Percentiles rank a stretch among this genome's conserved stretches.
These are phyloP conservation scores for Lentithecium fluviatile DNA, from an alignment of 495 filamentous ascomycete genomes.

Conservation along the genomic window DNA sequence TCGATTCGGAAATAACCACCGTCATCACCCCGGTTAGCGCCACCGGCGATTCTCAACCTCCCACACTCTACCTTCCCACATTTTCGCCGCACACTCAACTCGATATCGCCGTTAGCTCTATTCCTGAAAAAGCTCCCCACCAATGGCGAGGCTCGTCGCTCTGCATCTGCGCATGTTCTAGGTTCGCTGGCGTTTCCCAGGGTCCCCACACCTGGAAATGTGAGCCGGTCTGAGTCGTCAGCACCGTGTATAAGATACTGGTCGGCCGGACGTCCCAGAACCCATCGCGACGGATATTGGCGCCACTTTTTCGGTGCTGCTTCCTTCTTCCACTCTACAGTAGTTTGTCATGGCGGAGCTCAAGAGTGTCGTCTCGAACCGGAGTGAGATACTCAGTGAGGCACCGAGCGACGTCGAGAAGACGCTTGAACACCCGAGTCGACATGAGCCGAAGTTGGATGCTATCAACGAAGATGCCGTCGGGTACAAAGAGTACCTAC, in stretches of 20 bases:
- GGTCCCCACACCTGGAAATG: neutral
- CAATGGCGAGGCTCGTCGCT: neutral
- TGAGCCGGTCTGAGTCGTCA: neutral
- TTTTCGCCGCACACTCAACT: neutral
- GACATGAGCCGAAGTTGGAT: neutral
- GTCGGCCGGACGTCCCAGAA: neutral
- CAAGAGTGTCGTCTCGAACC: neutral
- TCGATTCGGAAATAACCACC: neutral
- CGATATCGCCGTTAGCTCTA: neutral
- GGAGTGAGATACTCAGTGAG: neutral
- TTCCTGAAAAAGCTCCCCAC: neutral
- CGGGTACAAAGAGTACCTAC: constrained; percentile 2
- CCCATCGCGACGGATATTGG: too few species aligned
- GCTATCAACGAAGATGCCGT: constrained; percentile 3
- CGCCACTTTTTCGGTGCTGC: too few species aligned
- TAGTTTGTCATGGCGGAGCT: neutral
- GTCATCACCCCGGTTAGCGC: neutral
- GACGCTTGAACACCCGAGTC: neutral
- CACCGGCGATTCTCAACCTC: neutral
- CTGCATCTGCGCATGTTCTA: neutral
- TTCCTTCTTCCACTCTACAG: too few species aligned
- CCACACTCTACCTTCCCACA: neutral
- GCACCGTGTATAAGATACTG: neutral
- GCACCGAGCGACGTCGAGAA: neutral
- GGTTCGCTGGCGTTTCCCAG: neutral